A percentile compares a stretch with the other conserved stretches of the same genome.
Evolutionary conservation across 2,329 filamentous ascomycete genomes (phyloP).

Genomic region (Beauveria bassiana): DNA sequence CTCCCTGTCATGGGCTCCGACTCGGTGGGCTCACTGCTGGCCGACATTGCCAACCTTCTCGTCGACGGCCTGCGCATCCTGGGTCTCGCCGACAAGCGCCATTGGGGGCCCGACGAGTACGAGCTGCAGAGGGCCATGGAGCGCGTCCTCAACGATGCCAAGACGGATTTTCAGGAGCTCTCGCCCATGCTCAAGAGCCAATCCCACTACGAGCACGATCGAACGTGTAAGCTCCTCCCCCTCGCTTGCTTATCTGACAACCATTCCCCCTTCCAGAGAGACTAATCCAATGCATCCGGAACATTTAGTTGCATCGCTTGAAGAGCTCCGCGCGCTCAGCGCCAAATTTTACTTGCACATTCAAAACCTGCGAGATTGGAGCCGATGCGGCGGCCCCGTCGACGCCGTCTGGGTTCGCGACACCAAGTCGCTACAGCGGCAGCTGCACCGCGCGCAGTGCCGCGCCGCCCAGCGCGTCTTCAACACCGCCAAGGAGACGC

Average conservation of each 20-base stretch:
- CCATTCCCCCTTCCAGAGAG: too few species aligned
- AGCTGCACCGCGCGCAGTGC: conserved; percentile 51
- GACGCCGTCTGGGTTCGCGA: conserved; percentile 49
- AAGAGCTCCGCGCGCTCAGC: conserved; percentile 40
- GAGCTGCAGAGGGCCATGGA: conserved; percentile 50
- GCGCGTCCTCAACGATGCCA: conserved; percentile 49
- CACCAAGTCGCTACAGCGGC: conserved; percentile 38
- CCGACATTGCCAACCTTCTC: conserved; percentile 47
- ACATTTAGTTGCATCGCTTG: conserved; percentile 40
- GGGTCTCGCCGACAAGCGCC: conserved; percentile 48
- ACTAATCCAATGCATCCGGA: not conserved
- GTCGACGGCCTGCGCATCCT: conserved; percentile 46
- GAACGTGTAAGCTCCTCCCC: conserved; percentile 35
- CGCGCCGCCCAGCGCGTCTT: conserved; percentile 50
- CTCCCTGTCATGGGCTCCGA: conserved; percentile 21
- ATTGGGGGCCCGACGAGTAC: conserved; percentile 52
- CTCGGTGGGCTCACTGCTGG: conserved; percentile 51
- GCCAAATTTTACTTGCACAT: conserved; percentile 39
- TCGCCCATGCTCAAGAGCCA: conserved; percentile 47
- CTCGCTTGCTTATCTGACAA: too few species aligned
- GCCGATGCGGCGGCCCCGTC: conserved; percentile 45
- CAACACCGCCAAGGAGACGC: conserved; percentile 39
- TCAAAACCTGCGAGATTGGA: conserved; percentile 47
- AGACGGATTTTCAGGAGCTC: conserved; percentile 53
- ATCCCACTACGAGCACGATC: conserved; percentile 51